Conservation (phyloP, 768 basidiomycete species). For the Hericium alpestre region DNA sequence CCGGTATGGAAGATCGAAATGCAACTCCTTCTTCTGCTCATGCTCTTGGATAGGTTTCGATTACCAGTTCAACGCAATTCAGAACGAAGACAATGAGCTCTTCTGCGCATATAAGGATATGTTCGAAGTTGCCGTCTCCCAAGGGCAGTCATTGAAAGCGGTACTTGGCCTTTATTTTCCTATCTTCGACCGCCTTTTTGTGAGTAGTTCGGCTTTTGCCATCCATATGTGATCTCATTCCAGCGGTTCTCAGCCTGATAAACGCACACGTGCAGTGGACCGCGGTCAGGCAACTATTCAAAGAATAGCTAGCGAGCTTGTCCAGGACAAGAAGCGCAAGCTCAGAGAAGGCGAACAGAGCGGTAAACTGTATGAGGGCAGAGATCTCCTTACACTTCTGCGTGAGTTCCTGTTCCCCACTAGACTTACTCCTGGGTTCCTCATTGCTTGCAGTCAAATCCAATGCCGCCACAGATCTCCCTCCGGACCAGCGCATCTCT, state of each 20-base stretch:
- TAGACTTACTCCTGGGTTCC: not conserved
- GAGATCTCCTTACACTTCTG: conserved; percentile 69
- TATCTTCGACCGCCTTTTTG: conserved; percentile 40
- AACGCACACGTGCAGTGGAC: conserved; percentile 35
- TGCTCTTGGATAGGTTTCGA: conserved; percentile 52
- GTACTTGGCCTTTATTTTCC: conserved; percentile 52
- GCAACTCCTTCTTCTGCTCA: not conserved
- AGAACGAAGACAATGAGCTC: conserved; percentile 68
- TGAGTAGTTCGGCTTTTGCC: conserved; percentile 24
- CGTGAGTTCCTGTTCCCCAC: conserved; percentile 34
- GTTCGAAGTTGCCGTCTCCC: conserved; percentile 64
- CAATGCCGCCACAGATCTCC: conserved; percentile 62
- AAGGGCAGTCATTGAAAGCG: conserved; percentile 33
- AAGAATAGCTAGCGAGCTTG: conserved; percentile 61
- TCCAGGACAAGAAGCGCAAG: conserved; percentile 71
- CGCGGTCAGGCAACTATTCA: conserved; percentile 53
- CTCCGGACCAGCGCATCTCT: conserved; percentile 62
- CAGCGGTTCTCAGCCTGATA: conserved; percentile 36
- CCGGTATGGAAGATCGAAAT: conserved; percentile 36
- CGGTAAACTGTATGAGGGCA: conserved; percentile 44
- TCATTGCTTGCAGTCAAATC: conserved; percentile 54
- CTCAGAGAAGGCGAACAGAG: conserved; percentile 48
- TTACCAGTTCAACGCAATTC: conserved; percentile 78
- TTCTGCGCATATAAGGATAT: conserved; percentile 77
- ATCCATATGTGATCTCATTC: no score